phyloP scores from a whole-genome alignment of 2,329 filamentous ascomycete genomes.

The Daldinia eschscholtzii region DNA sequence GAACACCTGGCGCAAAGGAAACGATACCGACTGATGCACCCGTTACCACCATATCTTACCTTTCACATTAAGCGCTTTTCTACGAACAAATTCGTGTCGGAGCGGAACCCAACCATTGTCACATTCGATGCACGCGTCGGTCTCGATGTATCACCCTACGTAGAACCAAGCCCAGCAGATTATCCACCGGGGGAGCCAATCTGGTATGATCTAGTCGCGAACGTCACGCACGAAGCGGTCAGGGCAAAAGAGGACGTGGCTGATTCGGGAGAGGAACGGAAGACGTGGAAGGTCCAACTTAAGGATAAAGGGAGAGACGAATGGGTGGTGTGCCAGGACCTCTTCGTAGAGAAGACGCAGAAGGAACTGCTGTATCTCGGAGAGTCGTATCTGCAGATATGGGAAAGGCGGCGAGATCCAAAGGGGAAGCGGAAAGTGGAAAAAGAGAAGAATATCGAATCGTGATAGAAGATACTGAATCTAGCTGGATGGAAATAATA shows the following conservation, averaged over 20 bases:
- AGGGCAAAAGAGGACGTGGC: conserved; percentile 85
- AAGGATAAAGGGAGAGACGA: conserved; percentile 83
- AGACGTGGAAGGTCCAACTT: conserved; percentile 95
- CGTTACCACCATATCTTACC: conserved; percentile 88
- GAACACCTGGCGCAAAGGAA: conserved; percentile 90
- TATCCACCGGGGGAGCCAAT: conserved; percentile 84
- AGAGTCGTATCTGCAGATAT: conserved; percentile 95
- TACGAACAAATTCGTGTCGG: conserved; percentile 94
- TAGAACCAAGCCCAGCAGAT: conserved; percentile 83
- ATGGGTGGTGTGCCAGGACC: conserved; percentile 94
- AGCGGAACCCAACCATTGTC: conserved; percentile 97
- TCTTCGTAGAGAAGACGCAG: conserved; percentile 91
- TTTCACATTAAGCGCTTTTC: conserved; percentile 98
- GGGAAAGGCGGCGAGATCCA: conserved; percentile 81
- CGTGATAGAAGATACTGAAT: conserved; percentile 4
- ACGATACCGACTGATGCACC: conserved; percentile 89
- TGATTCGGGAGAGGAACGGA: conserved; percentile 85
- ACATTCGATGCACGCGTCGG: conserved; percentile 87
- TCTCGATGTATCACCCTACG: conserved; percentile 90
- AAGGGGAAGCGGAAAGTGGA: conserved; percentile 57
- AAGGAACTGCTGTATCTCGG: conserved; percentile 91
- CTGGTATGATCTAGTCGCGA: conserved; percentile 94
- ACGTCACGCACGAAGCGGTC: conserved; percentile 89
- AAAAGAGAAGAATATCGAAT: neutral
- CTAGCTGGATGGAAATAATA: neutral